Evolutionary conservation across 495 filamentous ascomycete genomes (phyloP), one percentile per base, ranked within the genome.

Genomic region (Apodospora peruviana): DNA sequence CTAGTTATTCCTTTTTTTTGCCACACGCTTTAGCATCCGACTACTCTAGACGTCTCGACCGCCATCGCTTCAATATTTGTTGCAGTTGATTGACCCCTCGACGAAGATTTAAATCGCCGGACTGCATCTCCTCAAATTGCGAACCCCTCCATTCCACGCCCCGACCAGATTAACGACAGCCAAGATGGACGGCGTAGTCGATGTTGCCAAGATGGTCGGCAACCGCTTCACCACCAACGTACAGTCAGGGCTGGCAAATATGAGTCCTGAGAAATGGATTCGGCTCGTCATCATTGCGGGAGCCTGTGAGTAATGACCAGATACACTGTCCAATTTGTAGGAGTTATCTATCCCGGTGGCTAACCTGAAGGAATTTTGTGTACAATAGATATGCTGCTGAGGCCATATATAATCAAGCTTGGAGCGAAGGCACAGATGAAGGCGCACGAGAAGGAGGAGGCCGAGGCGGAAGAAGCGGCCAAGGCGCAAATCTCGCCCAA

Each of bases 251-350:
- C 74, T 87, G 59, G 65, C 67, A 24, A 62, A 74, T 32, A 73
- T 86, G 65, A 73, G 71, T 48, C 47, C 64, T 21, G 58, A 75
- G 48, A 73, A 81, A 54, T 85, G 74, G 73, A 77, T 87, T 42
- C 80, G 82, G 24, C 62, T 87, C 21, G 63, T 84, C 48, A 69
- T 76, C 47, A 71, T 84, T 41, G 78, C 83, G 12, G 68, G 83
- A 18, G 51, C 57, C 11, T 65, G 62, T 65, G 17, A 43, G 62
- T 53, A 2, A n/a, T 18, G 18, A 16, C 18, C 14, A 18, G 37
- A 18, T 3, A 17, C 23, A 0, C 45, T 7, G 8, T 10, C 18
- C 21, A 9, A 20, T 20, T 35, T 40, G 16, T 17, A 14, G 16
- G n/a, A 14, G 16, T 14, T 17, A 14, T 38, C 34, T 7, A 1